Evolutionary conservation across 2,329 filamentous ascomycete species (phyloP), one percentile per base, ranked within the genome.

Genomic region (Xylariaceae sp.): DNA sequence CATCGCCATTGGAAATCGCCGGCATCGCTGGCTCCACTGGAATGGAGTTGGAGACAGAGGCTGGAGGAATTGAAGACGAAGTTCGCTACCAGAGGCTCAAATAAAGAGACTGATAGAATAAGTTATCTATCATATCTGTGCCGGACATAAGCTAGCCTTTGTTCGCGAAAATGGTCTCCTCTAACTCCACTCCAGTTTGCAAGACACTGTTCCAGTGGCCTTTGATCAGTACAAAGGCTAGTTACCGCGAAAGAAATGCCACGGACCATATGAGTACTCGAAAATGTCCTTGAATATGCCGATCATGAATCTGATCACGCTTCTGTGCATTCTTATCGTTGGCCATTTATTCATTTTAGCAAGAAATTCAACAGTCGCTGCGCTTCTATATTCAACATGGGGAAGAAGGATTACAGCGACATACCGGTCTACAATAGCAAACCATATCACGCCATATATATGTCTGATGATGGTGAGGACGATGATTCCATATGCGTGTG

Each of bases 401-500:
- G 6, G 8, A 41, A 19, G 29, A 57, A 36, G 4, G 5, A 37
- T 39, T 44, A 40, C 39, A 29, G 21, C 16, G 19, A 43, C 12
- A 16, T 49, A 6, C 21, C 53, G n/a, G 48, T 63, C 40, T 65
- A 65, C 29, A 46, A 58, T 29, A 41, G 49, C 2, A 60, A 56
- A n/a, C 64, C 63, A 9, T 68, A 65, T 23, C 63, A 66, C 16
- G 54, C 65, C 14, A 24, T 61, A 2, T 60, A 37, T 9, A n/a
- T 58, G 7, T 67, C 62, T 2, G 64, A 67, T 14, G 56, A 62
- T 3, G 62, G 62, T 14, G 65, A 45, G 3, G 56, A 59, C 17
- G 65, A 69, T 16, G 65, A 68, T 23, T 64, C 68, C n/a, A 28
- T 66, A 7, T 62, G 60, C 19, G 60, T 66, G 3, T 67, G 65